phyloP scores from a whole-genome alignment of 148 eudicot genomes.

The Vaccinium vitisidaea region DNA sequence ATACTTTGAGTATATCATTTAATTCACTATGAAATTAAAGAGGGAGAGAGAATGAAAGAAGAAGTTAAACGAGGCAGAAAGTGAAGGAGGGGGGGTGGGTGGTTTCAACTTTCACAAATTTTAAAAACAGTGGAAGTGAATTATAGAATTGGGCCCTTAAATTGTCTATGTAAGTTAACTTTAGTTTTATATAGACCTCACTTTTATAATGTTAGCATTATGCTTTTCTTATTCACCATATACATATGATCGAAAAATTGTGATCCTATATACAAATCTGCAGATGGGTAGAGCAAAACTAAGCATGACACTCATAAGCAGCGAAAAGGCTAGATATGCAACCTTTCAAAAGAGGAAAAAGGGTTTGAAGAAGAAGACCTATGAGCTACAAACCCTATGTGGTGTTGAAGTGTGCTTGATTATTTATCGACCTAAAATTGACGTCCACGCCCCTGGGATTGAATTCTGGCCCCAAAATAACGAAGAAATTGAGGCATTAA shows the following conservation, averaged over 20 bases:
- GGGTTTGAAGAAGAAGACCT: constrained; percentile 19
- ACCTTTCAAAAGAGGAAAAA: constrained; percentile 17
- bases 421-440: not conserved
- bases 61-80: no score
- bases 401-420: constrained; percentile 8
- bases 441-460: not conserved
- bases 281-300: constrained; percentile 20
- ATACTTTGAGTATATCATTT: no score
- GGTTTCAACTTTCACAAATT: no score
- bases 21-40: no score
- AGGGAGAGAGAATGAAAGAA: no score
- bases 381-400: constrained; percentile 16
- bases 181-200: no score
- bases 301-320: constrained; percentile 11
- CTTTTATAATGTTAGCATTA: no score
- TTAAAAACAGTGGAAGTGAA: no score
- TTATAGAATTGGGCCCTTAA: no score
- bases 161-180: no score
- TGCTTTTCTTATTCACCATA: no score
- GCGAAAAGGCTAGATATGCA: not conserved
- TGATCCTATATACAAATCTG: not conserved
- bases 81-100: no score
- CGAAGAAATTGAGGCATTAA: constrained; percentile 1
- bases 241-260: not conserved
- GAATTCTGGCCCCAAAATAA: constrained; percentile 7